Conservation (phyloP, 371 early-diverging fungal species). For the Sporodiniella umbellata region DNA sequence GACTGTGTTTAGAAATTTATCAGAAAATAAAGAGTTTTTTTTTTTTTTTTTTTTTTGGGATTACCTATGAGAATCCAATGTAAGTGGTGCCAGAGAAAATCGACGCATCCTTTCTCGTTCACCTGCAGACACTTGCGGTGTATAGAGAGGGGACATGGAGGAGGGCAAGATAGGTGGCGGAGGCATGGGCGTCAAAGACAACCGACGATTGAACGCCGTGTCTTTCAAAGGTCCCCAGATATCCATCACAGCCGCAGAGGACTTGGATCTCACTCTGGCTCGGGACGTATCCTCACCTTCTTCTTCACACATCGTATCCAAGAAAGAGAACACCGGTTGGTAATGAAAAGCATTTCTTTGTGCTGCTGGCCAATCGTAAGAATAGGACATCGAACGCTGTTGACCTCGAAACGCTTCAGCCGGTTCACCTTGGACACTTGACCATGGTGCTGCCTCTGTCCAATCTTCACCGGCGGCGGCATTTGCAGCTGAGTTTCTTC, state of each 20-base stretch:
- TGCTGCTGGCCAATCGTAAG: slow-evolving; percentile 22
- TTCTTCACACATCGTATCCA: slow-evolving; percentile 36
- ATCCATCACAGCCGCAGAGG: slow-evolving; percentile 36
- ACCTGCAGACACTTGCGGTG: slow-evolving; percentile 15
- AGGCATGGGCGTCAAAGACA: slow-evolving; percentile 3
- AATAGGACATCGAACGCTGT: slow-evolving; percentile 41
- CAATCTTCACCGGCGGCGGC: slow-evolving; percentile 7
- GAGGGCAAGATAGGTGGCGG: slow-evolving; percentile 3
- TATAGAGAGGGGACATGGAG: background rate
- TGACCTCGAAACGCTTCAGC: slow-evolving; percentile 34
- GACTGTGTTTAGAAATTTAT: background rate
- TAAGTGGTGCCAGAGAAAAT: slow-evolving; percentile 29
- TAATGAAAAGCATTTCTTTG: too few relatives aligned
- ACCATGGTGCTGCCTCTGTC: too few relatives aligned
- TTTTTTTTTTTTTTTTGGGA: too few relatives aligned
- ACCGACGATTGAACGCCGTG: background rate
- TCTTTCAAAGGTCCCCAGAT: slow-evolving; percentile 31
- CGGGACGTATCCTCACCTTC: slow-evolving; percentile 7
- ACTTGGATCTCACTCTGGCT: slow-evolving; percentile 29
- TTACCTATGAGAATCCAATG: slow-evolving; percentile 8
- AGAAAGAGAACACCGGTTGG: background rate
- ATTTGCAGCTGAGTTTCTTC: slow-evolving; percentile 36
- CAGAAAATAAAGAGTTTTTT: background rate
- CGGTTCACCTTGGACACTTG: too few relatives aligned
- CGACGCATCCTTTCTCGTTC: slow-evolving; percentile 31